Conservation (phyloP, 192 early-diverging fungal species). For the Chytriomyces sp. region DNA sequence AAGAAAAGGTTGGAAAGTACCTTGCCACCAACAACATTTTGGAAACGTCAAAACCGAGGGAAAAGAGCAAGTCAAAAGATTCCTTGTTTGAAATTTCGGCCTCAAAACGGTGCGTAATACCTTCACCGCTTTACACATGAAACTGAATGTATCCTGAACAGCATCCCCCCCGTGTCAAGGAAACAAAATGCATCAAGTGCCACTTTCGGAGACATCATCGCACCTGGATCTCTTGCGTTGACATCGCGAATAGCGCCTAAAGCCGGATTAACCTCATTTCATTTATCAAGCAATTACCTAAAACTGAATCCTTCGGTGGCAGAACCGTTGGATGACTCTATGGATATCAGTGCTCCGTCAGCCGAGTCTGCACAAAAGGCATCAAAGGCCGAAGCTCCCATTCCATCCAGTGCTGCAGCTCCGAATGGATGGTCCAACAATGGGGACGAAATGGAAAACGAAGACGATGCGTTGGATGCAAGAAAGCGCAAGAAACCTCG, state of each 20-base stretch:
- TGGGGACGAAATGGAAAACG: background rate
- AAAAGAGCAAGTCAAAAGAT: background rate
- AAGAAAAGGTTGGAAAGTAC: background rate
- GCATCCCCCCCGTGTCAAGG: too few species aligned
- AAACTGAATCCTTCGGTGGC: too few species aligned
- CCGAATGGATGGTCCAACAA: slow-evolving; percentile 9
- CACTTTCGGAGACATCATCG: too few species aligned
- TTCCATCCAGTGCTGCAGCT: too few species aligned
- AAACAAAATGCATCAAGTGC: too few species aligned
- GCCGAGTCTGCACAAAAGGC: too few species aligned
- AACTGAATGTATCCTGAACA: too few species aligned
- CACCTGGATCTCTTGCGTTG: slow-evolving; percentile 1
- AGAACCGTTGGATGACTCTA: too few species aligned
- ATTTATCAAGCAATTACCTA: background rate
- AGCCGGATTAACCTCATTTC: background rate
- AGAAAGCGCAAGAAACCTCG: background rate
- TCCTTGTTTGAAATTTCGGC: background rate
- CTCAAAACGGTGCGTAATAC: background rate
- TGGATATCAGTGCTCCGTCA: too few species aligned
- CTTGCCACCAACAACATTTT: background rate
- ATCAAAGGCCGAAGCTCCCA: too few species aligned
- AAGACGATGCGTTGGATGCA: background rate
- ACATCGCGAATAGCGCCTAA: background rate
- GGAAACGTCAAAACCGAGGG: background rate
- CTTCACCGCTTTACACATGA: too few species aligned